Conservation (phyloP, 2,329 filamentous ascomycete species). For the Plectosphaerella plurivora region DNA sequence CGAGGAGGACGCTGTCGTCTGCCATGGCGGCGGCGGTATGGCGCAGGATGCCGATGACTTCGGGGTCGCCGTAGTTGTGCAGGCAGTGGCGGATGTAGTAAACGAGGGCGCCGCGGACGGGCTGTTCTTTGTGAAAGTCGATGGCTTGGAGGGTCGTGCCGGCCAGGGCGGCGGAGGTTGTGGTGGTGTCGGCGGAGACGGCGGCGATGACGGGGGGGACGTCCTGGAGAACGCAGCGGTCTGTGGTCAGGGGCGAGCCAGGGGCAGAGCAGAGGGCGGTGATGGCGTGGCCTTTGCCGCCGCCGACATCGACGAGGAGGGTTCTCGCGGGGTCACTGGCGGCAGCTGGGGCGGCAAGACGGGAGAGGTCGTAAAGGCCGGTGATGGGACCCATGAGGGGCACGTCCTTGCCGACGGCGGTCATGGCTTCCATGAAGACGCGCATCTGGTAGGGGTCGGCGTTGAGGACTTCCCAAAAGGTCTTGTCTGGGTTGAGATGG, state of each 20-base stretch:
- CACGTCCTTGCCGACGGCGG: conserved; percentile 17
- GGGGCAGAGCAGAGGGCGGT: conserved; percentile 17
- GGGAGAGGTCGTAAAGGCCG: conserved; percentile 25
- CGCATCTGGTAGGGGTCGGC: conserved; percentile 17
- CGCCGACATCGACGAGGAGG: conserved; percentile 28
- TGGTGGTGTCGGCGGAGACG: conserved; percentile 13
- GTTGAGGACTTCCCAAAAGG: conserved; percentile 26
- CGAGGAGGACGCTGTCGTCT: conserved; percentile 24
- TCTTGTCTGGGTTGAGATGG: conserved; percentile 18
- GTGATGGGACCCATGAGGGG: conserved; percentile 19
- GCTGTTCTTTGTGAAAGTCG: conserved; percentile 24
- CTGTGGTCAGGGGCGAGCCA: conserved; percentile 16
- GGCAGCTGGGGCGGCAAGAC: conserved; percentile 14
- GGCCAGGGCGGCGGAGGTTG: conserved; percentile 1
- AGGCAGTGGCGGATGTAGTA: conserved; percentile 32
- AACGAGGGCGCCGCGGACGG: conserved; percentile 22
- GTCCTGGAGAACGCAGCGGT: conserved; percentile 26
- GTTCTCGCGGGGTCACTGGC: conserved; percentile 6
- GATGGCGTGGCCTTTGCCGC: conserved; percentile 21
- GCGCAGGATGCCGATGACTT: conserved; percentile 23
- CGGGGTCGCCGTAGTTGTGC: conserved; percentile 30
- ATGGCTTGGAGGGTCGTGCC: conserved; percentile 15
- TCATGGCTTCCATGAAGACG: conserved; percentile 25
- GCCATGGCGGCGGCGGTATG: conserved; percentile 23
- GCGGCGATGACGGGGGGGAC: conserved; percentile 21